A percentile compares a stretch with the other conserved stretches of the same genome.
These are phyloP conservation scores for Gelatoporia subvermispora DNA, from an alignment of 768 basidiomycete genomes.

Conservation along the genomic window DNA sequence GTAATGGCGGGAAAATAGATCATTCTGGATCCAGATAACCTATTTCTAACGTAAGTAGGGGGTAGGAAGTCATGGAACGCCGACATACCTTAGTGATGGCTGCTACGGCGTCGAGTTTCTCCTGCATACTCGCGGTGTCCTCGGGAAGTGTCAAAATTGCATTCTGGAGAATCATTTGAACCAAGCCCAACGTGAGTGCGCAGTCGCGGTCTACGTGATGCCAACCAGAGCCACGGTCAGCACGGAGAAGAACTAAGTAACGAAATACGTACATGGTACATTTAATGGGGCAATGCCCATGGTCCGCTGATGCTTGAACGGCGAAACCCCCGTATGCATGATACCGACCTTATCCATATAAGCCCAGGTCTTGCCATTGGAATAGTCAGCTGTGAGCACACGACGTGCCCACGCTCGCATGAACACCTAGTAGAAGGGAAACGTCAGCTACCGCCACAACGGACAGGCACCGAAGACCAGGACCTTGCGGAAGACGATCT, in stretches of 20 bases:
- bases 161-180: constrained; percentile 40
- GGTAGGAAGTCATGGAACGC: not conserved
- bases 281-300: constrained; percentile 27
- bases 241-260: not conserved
- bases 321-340: constrained; percentile 44
- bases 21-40: constrained; percentile 50
- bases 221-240: constrained; percentile 18
- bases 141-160: constrained; percentile 38
- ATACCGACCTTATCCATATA: constrained; percentile 43
- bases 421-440: constrained; percentile 25
- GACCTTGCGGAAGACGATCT: constrained; percentile 43
- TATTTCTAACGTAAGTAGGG: constrained; percentile 10
- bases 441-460: constrained; percentile 18
- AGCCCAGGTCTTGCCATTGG: constrained; percentile 37
- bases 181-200: constrained; percentile 38
- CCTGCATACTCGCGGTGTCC: constrained; percentile 26
- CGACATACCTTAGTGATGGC: constrained; percentile 40
- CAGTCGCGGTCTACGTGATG: constrained; percentile 36
- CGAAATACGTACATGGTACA: constrained; percentile 27
- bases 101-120: constrained; percentile 36
- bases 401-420: constrained; percentile 32
- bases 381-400: constrained; percentile 40
- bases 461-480: constrained; percentile 16
- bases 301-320: constrained; percentile 36
- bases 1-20: constrained; percentile 41